Base-by-base conservation (phyloP, 176 grass and related monocot genomes). In the Bonia amplexicaulis region DNA sequence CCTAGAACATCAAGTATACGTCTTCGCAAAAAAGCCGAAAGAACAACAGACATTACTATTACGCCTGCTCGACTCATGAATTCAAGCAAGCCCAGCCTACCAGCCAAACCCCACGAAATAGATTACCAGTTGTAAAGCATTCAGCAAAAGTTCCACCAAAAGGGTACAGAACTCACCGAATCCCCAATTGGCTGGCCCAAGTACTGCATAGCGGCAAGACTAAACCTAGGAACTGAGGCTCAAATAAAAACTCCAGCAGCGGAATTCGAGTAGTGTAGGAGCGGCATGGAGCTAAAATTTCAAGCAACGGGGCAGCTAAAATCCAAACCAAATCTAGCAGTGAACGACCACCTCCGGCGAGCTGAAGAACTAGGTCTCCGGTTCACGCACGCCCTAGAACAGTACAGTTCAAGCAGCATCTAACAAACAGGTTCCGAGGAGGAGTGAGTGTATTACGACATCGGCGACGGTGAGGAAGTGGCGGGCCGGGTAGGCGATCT, bases 401-500 rank as follows among this genome's bases (percentile, higher is more conserved):
- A 46, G 76, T 22, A 79, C 58, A 47, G 25, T 31, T 47, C 14
- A 48, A 26, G 23, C 57, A 12, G 76, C 27, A 35, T 58, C 22
- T 22, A 58, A 58, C 54, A 58, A 58, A 4, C 8, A n/a, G 1
- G 9, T 53, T 31, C 29, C 13, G 45, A 33, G 37, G 10, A n/a
- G 27, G 27, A 37, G 5, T 15, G 22, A 53, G 52, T 16, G 55
- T 23, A 72, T 82, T 84, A 97, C 95, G 37, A 98, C 93, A 64
- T 98, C 96, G 5, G 88, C 71, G 37, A 82, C 61, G 73, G 83
- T 93, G 83, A 98, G 63, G 77, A 98, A 90, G 85, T 98, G 96
- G 85, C 88, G 86, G 40, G 87, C 85, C 29, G 88, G 85, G 35
- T 86, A 81, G 9, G 89, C 66, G 73, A 98, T 90, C 67, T 98